A percentile compares a stretch with the other conserved stretches of the same genome.
Conservation (phyloP, 2,329 filamentous ascomycete genomes). For the Plenodomus lindquistii region DNA sequence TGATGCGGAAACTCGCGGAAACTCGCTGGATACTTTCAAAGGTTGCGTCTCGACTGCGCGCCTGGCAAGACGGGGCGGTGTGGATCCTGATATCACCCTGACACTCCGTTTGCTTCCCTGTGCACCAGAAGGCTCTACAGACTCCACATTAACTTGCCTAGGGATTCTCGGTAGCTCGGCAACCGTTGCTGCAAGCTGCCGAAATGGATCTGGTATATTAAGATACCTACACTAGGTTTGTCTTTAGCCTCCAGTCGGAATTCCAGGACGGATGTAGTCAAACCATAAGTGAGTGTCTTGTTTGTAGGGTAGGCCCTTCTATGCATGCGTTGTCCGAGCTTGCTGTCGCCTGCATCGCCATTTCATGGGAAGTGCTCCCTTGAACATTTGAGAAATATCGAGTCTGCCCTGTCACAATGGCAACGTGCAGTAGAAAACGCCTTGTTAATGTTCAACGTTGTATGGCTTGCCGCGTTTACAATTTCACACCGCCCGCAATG, state of each 20-base stretch:
- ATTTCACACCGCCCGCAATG: not conserved
- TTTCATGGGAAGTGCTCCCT: not conserved
- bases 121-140: no score
- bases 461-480: not conserved
- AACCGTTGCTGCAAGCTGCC: not conserved
- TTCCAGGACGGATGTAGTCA: not conserved
- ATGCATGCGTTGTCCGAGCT: not conserved
- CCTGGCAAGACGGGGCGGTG: no score
- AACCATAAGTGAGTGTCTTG: no score
- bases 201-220: not conserved
- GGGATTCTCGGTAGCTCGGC: not conserved
- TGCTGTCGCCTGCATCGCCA: not conserved
- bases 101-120: no score
- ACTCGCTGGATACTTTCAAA: no score
- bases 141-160: no score
- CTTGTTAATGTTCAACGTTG: constrained; percentile 2
- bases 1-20: no score
- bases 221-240: no score
- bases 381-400: not conserved
- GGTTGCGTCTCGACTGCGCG: no score
- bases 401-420: not conserved
- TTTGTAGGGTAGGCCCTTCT: not conserved
- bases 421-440: not conserved
- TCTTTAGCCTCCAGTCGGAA: not conserved
- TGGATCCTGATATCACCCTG: no score